Base-by-base conservation (phyloP, 2,329 filamentous ascomycete species). In the Trichoderma atrobrunneum region DNA sequence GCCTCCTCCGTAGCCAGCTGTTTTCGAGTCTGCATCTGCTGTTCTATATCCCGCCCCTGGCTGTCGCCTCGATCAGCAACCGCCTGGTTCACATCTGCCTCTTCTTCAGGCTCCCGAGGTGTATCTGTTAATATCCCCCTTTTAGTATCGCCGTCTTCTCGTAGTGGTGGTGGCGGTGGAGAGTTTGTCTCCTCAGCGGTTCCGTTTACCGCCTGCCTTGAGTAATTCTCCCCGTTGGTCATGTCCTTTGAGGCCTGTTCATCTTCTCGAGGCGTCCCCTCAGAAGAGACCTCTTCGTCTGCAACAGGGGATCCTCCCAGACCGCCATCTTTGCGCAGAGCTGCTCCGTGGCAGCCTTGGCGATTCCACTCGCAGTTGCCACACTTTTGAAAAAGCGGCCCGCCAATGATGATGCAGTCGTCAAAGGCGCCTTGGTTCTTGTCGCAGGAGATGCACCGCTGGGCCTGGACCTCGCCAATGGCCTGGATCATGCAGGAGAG, bases 281-380 rank as follows among this genome's bases (percentile, higher is more conserved):
- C 56, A 18, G 57, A 34, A 34, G 57, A 54, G 11, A 10, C 3
- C 3, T 62, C 57, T 12, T 14, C 11, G 0, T 70, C 57, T 1
- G 56, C 57, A 26, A 21, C 16, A 18, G 48, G 51, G 8, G 64
- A 18, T 10, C 54, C 62, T 14, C 60, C 57, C 7, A 18, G 16
- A 18, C 28, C 30, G 14, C 34, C n/a, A 10, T 26, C 21, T 21
- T 21, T 72, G 8, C 60, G 59, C 28, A 62, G 61, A 60, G 77
- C 77, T 1, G 78, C 78, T 14, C 76, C 78, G 57, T 81, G 80
- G 57, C 82, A 84, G 21, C 79, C 78, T 67, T 81, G 79, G 3
- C 80, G 81, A 73, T 83, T 84, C 85, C 85, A 87, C 74, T 86
- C 84, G 73, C 85, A 87, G 73, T 87, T 87, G 34, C 84, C 85